phyloP scores from a whole-genome alignment of 73 alveolate species.

The Breviolum minutum region DNA sequence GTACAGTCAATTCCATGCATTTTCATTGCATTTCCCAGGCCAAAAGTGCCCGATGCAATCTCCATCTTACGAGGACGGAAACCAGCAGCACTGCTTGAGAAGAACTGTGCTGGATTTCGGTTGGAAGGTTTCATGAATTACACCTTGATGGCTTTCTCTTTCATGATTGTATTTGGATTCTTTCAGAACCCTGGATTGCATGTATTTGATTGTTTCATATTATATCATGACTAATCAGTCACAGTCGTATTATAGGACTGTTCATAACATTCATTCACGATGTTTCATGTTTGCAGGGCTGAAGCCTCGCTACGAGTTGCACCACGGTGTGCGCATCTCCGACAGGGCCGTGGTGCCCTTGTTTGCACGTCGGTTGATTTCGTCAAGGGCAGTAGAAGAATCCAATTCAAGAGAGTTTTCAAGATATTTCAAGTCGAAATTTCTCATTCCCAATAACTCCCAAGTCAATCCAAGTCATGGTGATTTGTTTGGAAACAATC shows the following conservation, averaged over 20 bases:
- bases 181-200: not conserved
- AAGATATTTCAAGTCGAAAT: no score
- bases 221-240: no score
- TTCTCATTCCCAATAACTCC: no score
- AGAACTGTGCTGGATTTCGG: not conserved
- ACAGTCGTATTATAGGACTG: no score
- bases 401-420: not conserved
- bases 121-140: not conserved
- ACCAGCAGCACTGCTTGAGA: not conserved
- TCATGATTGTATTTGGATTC: no score
- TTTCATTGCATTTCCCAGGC: not conserved
- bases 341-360: slow-evolving; percentile 62
- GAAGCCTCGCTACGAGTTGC: slow-evolving; percentile 95
- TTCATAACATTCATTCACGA: no score
- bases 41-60: slow-evolving; percentile 57
- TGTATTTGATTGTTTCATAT: not conserved
- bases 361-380: not conserved
- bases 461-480: no score
- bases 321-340: slow-evolving; percentile 95
- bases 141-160: no score
- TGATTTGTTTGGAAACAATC: no score
- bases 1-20: not conserved
- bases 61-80: slow-evolving; percentile 68
- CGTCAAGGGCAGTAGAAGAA: not conserved
- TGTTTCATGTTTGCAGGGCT: slow-evolving; percentile 24